Evolutionary conservation across 306 rosid species (phyloP), one percentile per base, ranked within the genome.

Genomic region (Vicia sativa): DNA sequence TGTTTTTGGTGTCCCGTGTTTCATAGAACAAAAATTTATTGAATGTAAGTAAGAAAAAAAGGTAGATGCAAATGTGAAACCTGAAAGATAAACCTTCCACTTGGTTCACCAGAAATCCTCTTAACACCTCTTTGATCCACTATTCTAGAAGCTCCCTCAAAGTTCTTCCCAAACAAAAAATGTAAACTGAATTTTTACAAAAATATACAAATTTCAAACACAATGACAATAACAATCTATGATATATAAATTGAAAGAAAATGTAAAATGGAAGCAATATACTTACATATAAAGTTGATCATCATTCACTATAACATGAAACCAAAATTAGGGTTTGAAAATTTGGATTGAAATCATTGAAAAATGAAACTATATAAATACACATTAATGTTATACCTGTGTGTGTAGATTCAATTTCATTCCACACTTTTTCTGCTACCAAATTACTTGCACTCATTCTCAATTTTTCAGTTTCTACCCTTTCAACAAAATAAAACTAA

Each of bases 81-180:
- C 96, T 87, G 98, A 74, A 86, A 92, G 81, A 90, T 82, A 26
- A 82, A 90, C 11, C 97, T 90, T 46, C 86, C 84, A 57, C 93
- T 86, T 25, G 91, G 95, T 14, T 81, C 74, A 11, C 85, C 97
- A 41, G 77, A 79, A 43, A 93, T 83, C 81, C 67, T 87, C 80
- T 81, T 88, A 68, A 93, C 91, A 61, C 96, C 91, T 62, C 88
- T 79, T 75, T 86, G 96, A 82, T 93, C 98, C 31, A 93, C 89
- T 44, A 87, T 90, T 59, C 91, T 87, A 52, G 85, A 67, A n/a
- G 98, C 96, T 74, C 91, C 84, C 79, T 93, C 97, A 49, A 88
- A 86, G 76, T 92, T 92, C 86, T 90, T 92, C 0, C 96, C 98
- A 67, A 87, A 92, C 80, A 92, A 70, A 88, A 92, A 90, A 82